phyloP scores from a whole-genome alignment of 2,329 filamentous ascomycete species.

The Juglanconis oblonga region DNA sequence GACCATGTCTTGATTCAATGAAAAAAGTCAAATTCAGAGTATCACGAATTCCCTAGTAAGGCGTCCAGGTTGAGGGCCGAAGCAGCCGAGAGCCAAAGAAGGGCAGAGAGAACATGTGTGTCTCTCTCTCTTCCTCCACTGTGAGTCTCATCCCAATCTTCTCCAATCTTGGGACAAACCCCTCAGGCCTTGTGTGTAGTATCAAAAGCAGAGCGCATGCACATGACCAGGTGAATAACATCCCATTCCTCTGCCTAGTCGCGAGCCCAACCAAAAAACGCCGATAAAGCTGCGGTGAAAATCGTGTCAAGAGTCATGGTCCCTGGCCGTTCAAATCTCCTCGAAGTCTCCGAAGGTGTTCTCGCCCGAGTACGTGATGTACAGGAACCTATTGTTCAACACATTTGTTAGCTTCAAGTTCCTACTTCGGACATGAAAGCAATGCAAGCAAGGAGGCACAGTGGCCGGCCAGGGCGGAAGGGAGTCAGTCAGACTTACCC shows the following conservation, averaged over 20 bases:
- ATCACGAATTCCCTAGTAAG: neutral
- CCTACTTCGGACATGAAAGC: neutral
- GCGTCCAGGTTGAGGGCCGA: neutral
- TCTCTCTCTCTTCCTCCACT: neutral
- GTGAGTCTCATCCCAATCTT: neutral
- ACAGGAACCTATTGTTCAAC: conserved; percentile 70
- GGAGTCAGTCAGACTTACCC: conserved; percentile 42
- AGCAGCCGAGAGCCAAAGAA: neutral
- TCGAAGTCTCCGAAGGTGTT: conserved; percentile 81
- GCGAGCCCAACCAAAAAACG: conserved; percentile 18
- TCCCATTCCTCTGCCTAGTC: conserved; percentile 6
- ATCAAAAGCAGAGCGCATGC: conserved; percentile 4
- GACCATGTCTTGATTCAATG: too few relatives aligned
- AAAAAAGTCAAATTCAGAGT: conserved; percentile 2
- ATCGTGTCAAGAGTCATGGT: conserved; percentile 16
- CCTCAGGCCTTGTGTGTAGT: neutral
- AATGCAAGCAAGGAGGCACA: neutral
- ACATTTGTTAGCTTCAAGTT: conserved; percentile 9
- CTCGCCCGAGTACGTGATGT: conserved; percentile 99
- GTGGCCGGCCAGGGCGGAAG: neutral
- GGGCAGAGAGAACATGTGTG: neutral
- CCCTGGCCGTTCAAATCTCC: conserved; percentile 21
- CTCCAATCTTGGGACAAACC: neutral
- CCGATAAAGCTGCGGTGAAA: conserved; percentile 15
- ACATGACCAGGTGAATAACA: neutral